Evolutionary conservation across 257 asterid species (phyloP), one percentile per base, ranked within the genome.

Genomic region (Solanum arcanum): DNA sequence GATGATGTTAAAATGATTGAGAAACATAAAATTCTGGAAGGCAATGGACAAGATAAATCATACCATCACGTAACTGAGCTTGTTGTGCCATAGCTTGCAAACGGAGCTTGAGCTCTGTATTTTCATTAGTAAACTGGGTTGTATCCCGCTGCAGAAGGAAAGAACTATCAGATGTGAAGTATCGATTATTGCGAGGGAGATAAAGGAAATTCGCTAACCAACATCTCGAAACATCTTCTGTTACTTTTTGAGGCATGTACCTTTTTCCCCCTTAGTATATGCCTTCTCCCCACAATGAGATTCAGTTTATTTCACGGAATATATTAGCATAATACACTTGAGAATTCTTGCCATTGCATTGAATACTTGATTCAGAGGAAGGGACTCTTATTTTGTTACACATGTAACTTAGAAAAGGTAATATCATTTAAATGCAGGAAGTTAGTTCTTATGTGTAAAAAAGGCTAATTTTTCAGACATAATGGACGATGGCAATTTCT

Each of bases 81-180:
- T 97, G 99, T 87, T 95, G 99, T 92, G 96, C 99, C 98, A 97
- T 97, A 89, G 98, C 96, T 91, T 97, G 99, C 89, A 95, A 90
- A 66, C 97, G 94, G 89, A 97, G 94, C 92, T 97, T 95, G 88
- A 97, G 99, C 93, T 95, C 98, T 20, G 97, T 94, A 88, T 97
- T 97, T 88, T 97, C 99, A 47, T 92, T 94, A 83, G 94, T 92
- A 87, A 97, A 91, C 86, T 98, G 98, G 3, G 97, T 89, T 6
- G 99, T 95, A 89, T 97, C 99, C 90, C 99, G 92, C 99, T 97
- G 94, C 83, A 89, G 87, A 87, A 87, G 75, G 85, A 88, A 87
- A 68, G 18, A n/a, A 69, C 59, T 13, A 52, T 86, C 84, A 86
- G 74, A 72, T 72, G 49, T 33, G 56, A 86, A 44, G 85, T 29